Evolutionary conservation across 306 rosid species (phyloP).

Genomic region (Hylodesmum podocarpum): DNA sequence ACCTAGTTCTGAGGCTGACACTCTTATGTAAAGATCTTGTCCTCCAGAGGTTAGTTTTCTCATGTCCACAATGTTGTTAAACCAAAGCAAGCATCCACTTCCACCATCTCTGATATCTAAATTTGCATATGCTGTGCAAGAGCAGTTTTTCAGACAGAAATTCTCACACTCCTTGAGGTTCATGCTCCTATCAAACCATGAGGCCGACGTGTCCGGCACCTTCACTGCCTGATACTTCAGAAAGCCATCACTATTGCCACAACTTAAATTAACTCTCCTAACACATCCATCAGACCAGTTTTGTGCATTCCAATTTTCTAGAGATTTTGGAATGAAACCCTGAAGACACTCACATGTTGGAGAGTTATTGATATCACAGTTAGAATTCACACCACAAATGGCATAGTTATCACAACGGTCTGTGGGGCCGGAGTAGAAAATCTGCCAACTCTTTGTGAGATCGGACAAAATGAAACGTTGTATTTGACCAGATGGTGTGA

Average conservation of each 20-base stretch:
- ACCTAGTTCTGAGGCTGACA: constrained; percentile 40
- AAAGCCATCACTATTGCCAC: constrained; percentile 25
- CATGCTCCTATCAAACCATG: constrained; percentile 33
- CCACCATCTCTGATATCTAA: constrained; percentile 32
- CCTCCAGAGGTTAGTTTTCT: constrained; percentile 28
- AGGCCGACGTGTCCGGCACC: constrained; percentile 31
- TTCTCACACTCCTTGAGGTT: constrained; percentile 29
- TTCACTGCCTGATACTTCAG: neutral
- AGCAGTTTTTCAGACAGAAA: constrained; percentile 34
- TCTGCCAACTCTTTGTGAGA: neutral
- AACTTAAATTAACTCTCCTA: constrained; percentile 19
- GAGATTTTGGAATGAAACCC: constrained; percentile 32
- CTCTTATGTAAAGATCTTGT: constrained; percentile 38
- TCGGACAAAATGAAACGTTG: neutral
- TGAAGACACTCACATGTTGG: constrained; percentile 31
- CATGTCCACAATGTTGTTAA: constrained; percentile 28
- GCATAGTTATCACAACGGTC: constrained; percentile 29
- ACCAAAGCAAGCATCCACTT: constrained; percentile 57
- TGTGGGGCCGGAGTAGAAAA: constrained; percentile 2
- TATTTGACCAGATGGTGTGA: neutral
- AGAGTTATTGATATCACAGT: constrained; percentile 1
- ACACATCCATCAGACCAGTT: constrained; percentile 39
- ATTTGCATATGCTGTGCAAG: constrained; percentile 41
- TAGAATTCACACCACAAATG: constrained; percentile 35
- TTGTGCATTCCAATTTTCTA: constrained; percentile 19